Percentiles rank a stretch among this genome's conserved stretches.
phyloP scores from a whole-genome alignment of 495 filamentous ascomycete species.

The Xylaria sp. region DNA sequence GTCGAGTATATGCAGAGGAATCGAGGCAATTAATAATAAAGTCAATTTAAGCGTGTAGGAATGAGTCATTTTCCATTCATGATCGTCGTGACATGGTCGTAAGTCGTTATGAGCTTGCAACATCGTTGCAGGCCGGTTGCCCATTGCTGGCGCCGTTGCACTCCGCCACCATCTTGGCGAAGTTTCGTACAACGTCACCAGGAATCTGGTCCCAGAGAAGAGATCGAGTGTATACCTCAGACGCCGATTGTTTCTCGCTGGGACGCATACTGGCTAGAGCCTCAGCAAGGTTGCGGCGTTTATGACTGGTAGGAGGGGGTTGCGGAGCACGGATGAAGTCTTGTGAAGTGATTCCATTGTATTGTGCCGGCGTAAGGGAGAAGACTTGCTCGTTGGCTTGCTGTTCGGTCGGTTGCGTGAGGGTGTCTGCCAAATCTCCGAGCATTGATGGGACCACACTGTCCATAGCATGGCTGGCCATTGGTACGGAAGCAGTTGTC shows the following conservation, averaged over 20 bases:
- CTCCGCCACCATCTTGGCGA: slow-evolving; percentile 84
- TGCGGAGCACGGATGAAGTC: slow-evolving; percentile 64
- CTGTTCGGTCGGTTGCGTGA: slow-evolving; percentile 78
- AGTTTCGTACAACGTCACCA: slow-evolving; percentile 88
- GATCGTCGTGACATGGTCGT: slow-evolving; percentile 28
- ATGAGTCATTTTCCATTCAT: slow-evolving; percentile 32
- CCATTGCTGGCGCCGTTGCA: slow-evolving; percentile 45
- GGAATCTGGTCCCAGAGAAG: slow-evolving; percentile 96
- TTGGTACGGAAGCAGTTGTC: slow-evolving; percentile 52
- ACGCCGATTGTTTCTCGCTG: slow-evolving; percentile 68
- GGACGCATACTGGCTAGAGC: slow-evolving; percentile 80
- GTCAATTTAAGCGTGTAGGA: slow-evolving; percentile 17
- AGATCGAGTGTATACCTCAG: slow-evolving; percentile 90
- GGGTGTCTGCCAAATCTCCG: slow-evolving; percentile 74
- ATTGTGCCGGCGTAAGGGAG: slow-evolving; percentile 83
- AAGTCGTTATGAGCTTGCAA: slow-evolving; percentile 46
- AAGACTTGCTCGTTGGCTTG: slow-evolving; percentile 92
- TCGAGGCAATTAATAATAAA: slow-evolving; percentile 26
- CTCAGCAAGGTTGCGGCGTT: slow-evolving; percentile 79
- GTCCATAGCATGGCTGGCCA: slow-evolving; percentile 60
- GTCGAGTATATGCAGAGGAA: slow-evolving; percentile 37
- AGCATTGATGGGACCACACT: slow-evolving; percentile 68
- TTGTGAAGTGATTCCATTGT: slow-evolving; percentile 81
- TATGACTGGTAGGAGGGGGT: slow-evolving; percentile 57
- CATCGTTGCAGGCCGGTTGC: slow-evolving; percentile 40